Evolutionary conservation across 78 protist species (phyloP).

Genomic region (Paratrimastix pyriformis): DNA sequence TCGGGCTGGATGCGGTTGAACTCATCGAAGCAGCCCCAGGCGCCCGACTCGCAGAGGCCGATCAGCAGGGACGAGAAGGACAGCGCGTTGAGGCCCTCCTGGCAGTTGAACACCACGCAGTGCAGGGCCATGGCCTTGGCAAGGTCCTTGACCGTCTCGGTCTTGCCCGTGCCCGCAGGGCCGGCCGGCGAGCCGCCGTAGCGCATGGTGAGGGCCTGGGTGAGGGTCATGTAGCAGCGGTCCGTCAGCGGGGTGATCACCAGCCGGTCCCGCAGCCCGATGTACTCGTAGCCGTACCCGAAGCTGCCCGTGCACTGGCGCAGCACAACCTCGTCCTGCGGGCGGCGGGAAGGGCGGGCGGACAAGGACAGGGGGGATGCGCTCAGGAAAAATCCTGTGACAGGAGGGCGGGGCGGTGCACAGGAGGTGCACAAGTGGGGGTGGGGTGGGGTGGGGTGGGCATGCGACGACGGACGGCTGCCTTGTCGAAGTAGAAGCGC

Average conservation of each 20-base stretch:
- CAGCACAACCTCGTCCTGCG: slow-evolving; percentile 32
- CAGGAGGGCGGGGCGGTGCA: too few species aligned
- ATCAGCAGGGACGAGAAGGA: slow-evolving; percentile 36
- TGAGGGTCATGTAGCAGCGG: slow-evolving; percentile 61
- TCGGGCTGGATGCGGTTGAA: slow-evolving; percentile 75
- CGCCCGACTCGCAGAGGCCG: slow-evolving; percentile 61
- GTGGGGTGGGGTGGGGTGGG: too few species aligned
- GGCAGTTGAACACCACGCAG: slow-evolving; percentile 74
- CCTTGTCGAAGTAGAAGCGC: slow-evolving; percentile 69
- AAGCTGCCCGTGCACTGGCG: slow-evolving; percentile 71
- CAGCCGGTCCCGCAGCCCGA: slow-evolving; percentile 75
- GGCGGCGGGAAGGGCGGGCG: too few species aligned
- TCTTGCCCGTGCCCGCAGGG: slow-evolving; percentile 93
- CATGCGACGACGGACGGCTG: too few species aligned
- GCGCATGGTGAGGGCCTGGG: slow-evolving; percentile 63
- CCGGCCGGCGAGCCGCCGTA: slow-evolving; percentile 87
- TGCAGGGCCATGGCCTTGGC: slow-evolving; percentile 63
- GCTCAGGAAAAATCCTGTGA: too few species aligned
- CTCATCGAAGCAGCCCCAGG: slow-evolving; percentile 94
- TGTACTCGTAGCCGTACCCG: slow-evolving; percentile 75
- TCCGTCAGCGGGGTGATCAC: slow-evolving; percentile 89
- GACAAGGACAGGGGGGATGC: too few species aligned
- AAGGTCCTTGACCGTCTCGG: slow-evolving; percentile 86
- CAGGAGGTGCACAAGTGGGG: too few species aligned
- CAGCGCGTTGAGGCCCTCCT: slow-evolving; percentile 56